Base-by-base conservation (phyloP, 2,329 filamentous ascomycete genomes). In the Paramyrothecium sp. region DNA sequence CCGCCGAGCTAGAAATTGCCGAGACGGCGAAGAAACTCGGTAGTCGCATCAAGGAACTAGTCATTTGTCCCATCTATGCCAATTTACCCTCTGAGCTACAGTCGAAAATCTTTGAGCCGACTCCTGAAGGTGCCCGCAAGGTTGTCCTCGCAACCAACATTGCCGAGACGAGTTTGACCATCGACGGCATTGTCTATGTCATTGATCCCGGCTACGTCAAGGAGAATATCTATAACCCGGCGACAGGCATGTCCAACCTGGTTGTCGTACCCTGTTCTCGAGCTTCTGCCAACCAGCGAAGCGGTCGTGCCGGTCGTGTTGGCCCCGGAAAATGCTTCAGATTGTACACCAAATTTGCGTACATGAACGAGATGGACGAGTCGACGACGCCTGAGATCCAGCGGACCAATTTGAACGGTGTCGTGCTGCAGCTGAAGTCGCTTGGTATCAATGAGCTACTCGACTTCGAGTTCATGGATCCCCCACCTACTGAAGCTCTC, bases 81-180 rank as follows among this genome's bases (percentile, higher is more conserved):
- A 97, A 96, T 67, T 76, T 99, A 44, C 93, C 93, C 0, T 92
- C 92, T 0, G 93, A 98, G 58, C 77, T 96, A 1, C 95, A 99
- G 70, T 86, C 89, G 51, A 94, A 94, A 70, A 97, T 98, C 63
- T 99, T 99, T 67, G 92, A 97, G 66, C 92, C 93, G 0, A 96
- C 94, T 0, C 94, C 95, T 0, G 85, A 89, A 0, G 89, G 89
- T 19, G 89, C 90, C 0, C 85, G 95, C 26, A 99, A 98, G 70
- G 92, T 98, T 0, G 92, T 99, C 0, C 77, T 98, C 41, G 92
- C 94, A 0, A 98, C 95, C 2, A 99, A 99, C 69, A 98, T 99
- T 72, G 95, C 95, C 2, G 95, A 99, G 73, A 99, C 95, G 0
- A 92, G 88, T 78, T 77, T 99, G 68, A 99, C 95, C 0, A 97